Evolutionary conservation across 306 rosid species (phyloP).

Genomic region (Citrullus mucosospermus): DNA sequence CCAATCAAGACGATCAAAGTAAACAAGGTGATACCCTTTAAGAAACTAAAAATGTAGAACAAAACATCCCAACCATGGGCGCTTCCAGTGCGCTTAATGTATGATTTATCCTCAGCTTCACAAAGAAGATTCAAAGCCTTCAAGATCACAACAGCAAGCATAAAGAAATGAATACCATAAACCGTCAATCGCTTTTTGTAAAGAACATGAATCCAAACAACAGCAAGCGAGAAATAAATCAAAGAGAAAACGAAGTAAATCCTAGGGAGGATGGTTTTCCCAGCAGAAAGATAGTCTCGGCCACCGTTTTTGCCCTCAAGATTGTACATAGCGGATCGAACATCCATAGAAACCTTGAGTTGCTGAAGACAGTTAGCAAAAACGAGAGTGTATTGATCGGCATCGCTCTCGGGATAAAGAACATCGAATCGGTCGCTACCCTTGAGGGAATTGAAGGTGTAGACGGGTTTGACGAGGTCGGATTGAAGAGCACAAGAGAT

Average conservation of each 20-base stretch:
- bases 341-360: conserved; percentile 48
- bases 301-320: conserved; percentile 48
- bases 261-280: conserved; percentile 64
- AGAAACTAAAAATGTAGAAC: conserved; percentile 77
- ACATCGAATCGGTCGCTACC: conserved; percentile 5
- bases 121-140: conserved; percentile 68
- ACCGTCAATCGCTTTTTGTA: conserved; percentile 70
- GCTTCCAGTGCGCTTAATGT: conserved; percentile 69
- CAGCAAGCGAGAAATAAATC: conserved; percentile 38
- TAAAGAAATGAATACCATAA: conserved; percentile 71
- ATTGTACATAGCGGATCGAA: conserved; percentile 71
- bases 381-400: conserved; percentile 78
- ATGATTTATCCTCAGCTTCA: conserved; percentile 86
- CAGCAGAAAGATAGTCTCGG: conserved; percentile 79
- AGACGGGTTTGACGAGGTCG: conserved; percentile 44
- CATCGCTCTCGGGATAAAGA: conserved; percentile 32
- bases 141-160: conserved; percentile 75
- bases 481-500: conserved; percentile 58
- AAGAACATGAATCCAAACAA: conserved; percentile 48
- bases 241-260: conserved; percentile 58
- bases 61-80: conserved; percentile 98
- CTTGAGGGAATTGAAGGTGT: conserved; percentile 35
- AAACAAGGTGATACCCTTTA: conserved; percentile 73
- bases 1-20: conserved; percentile 82
- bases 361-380: conserved; percentile 61